These are phyloP conservation scores for Kwoniella newhampshirensis DNA, from an alignment of 768 basidiomycete genomes.

Conservation along the genomic window DNA sequence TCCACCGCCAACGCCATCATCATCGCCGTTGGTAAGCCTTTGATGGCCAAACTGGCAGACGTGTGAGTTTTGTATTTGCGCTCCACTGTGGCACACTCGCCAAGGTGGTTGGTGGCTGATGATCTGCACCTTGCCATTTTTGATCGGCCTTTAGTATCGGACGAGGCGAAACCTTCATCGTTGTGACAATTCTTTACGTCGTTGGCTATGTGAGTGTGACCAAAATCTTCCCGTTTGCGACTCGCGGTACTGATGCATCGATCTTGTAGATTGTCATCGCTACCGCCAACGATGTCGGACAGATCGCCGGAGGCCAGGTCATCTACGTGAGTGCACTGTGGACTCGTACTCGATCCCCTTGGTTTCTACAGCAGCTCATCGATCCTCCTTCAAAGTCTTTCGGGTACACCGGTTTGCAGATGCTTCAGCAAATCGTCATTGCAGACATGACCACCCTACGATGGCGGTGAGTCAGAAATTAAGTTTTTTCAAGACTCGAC, in stretches of 20 bases:
- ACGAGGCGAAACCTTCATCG: conserved; percentile 64
- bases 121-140: background rate
- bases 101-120: background rate
- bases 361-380: conserved; percentile 4
- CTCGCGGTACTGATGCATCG: background rate
- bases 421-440: conserved; percentile 55
- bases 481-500: background rate
- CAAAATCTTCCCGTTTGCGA: background rate
- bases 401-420: conserved; percentile 52
- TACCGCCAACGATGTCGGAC: conserved; percentile 39
- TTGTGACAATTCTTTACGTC: conserved; percentile 64
- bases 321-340: conserved; percentile 62
- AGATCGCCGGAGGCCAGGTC: conserved; percentile 45
- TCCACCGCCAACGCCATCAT: conserved; percentile 39
- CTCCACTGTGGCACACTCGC: background rate
- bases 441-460: conserved; percentile 56
- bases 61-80: conserved; percentile 50
- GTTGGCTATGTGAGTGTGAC: conserved; percentile 56
- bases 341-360: conserved; percentile 1
- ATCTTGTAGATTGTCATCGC: conserved; percentile 37
- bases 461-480: conserved; percentile 54
- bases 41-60: conserved; percentile 73
- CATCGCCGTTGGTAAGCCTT: conserved; percentile 63
- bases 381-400: conserved; percentile 13
- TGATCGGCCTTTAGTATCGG: conserved; percentile 54